A percentile compares a stretch with the other conserved stretches of the same genome.
Evolutionary conservation across 306 rosid genomes (phyloP).

Genomic region (Dicorynia guianensis): DNA sequence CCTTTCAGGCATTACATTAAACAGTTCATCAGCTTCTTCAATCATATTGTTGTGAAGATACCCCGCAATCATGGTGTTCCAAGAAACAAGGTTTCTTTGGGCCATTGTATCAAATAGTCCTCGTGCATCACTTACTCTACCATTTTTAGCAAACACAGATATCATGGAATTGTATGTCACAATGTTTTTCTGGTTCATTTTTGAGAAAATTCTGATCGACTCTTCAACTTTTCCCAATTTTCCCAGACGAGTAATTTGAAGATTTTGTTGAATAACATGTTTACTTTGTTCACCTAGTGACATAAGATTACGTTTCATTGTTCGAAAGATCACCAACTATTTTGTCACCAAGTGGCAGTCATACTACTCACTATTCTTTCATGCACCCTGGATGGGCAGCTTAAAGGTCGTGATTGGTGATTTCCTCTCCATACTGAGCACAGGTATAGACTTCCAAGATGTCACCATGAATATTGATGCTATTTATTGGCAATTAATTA

Average conservation of each 20-base stretch:
- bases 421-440: not conserved
- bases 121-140: conserved; percentile 66
- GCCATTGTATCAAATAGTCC: conserved; percentile 70
- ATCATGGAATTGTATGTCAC: conserved; percentile 86
- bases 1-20: conserved; percentile 65
- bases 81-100: conserved; percentile 68
- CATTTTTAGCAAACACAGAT: conserved; percentile 71
- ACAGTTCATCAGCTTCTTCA: conserved; percentile 63
- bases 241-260: conserved; percentile 64
- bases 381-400: not conserved
- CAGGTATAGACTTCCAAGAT: not conserved
- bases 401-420: not conserved
- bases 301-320: conserved; percentile 47
- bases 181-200: conserved; percentile 58
- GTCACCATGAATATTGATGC: not conserved
- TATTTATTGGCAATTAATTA: not conserved
- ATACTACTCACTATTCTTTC: not conserved
- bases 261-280: conserved; percentile 58
- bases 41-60: conserved; percentile 66
- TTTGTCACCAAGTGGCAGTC: not conserved
- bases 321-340: not conserved
- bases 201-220: conserved; percentile 64
- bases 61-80: conserved; percentile 86
- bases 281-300: conserved; percentile 57
- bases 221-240: conserved; percentile 73